Conservation (phyloP, 345 rosid species). For the Litchi chinensis region DNA sequence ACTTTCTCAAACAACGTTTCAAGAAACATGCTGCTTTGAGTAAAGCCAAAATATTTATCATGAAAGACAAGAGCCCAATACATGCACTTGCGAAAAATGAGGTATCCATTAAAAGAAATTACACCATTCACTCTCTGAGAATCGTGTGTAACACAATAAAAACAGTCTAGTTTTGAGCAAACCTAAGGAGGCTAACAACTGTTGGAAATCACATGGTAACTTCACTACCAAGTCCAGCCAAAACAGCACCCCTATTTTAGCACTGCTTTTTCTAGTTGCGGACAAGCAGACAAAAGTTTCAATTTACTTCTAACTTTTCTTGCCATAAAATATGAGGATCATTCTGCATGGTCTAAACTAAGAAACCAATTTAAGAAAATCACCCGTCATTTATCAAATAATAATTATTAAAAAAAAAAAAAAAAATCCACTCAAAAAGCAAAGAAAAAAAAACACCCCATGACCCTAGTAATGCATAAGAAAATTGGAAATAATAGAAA, state of each 20-base stretch:
- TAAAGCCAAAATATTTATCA: neutral
- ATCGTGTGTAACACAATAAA: neutral
- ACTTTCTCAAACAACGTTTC: neutral
- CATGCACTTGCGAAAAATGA: neutral
- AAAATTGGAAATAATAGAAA: neutral
- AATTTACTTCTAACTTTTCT: neutral
- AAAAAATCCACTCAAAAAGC: neutral
- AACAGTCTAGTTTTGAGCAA: neutral
- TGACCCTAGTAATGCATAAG: neutral
- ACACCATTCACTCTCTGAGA: neutral
- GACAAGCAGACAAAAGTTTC: constrained; percentile 1
- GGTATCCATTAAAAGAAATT: neutral
- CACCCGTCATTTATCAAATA: neutral
- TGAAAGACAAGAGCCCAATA: neutral
- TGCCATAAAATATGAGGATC: neutral
- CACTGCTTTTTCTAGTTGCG: neutral
- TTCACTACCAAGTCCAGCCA: neutral
- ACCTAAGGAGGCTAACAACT: neutral
- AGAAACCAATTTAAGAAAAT: neutral
- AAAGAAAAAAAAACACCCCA: neutral
- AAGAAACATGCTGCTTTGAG: neutral
- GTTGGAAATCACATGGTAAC: neutral
- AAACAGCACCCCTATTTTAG: neutral
- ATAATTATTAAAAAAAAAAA: neutral
- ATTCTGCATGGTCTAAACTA: too few species aligned